A percentile compares a stretch with the other conserved stretches of the same genome.
phyloP scores from a whole-genome alignment of 179 eudicot species.

The Monotropa hypopitys region DNA sequence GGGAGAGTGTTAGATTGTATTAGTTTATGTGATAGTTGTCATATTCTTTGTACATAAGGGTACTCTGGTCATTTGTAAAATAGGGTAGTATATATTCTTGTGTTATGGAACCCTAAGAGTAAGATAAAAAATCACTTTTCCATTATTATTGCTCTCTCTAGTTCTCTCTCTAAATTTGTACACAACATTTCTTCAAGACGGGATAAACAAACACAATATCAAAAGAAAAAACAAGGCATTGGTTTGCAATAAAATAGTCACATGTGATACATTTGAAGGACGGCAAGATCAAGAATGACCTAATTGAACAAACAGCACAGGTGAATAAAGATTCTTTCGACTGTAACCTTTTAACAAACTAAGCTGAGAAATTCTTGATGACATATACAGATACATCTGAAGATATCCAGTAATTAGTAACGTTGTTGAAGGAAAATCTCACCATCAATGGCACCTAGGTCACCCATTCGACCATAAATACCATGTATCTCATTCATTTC shows the following conservation, averaged over 20 bases:
- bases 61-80: too few relatives aligned
- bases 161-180: too few relatives aligned
- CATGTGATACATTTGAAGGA: neutral
- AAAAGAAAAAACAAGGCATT: neutral
- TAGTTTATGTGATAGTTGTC: too few relatives aligned
- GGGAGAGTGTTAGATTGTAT: too few relatives aligned
- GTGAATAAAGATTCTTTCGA: neutral
- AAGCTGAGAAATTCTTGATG: neutral
- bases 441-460: slow-evolving; percentile 95
- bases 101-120: too few relatives aligned
- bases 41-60: too few relatives aligned
- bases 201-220: neutral
- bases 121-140: too few relatives aligned
- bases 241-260: neutral
- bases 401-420: neutral
- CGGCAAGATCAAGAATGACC: neutral
- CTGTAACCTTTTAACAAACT: neutral
- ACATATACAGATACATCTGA: neutral
- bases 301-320: neutral
- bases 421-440: slow-evolving; percentile 5
- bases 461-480: slow-evolving; percentile 92
- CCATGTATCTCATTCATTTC: slow-evolving; percentile 58
- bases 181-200: neutral
- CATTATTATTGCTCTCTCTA: too few relatives aligned
- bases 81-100: too few relatives aligned